phyloP scores from a whole-genome alignment of 768 basidiomycete species.

The Auriscalpium vulgare region DNA sequence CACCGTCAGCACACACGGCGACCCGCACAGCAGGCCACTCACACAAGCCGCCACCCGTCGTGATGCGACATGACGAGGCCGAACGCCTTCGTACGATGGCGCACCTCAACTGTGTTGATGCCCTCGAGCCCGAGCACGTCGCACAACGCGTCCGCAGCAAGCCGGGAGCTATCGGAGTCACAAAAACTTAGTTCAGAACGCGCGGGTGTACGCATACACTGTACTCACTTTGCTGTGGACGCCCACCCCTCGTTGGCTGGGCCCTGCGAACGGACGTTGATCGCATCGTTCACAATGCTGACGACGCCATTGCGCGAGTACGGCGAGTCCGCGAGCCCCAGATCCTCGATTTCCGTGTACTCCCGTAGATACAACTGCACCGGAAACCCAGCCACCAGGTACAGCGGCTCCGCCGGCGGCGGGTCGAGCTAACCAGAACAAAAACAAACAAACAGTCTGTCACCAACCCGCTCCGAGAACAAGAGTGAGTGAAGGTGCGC shows the following conservation, averaged over 20 bases:
- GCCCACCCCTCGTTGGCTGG: background rate
- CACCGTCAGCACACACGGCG: slow-evolving; percentile 12
- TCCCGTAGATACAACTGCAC: slow-evolving; percentile 68
- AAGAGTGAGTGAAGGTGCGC: slow-evolving; percentile 13
- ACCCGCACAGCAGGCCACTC: background rate
- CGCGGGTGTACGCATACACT: background rate
- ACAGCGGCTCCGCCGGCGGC: slow-evolving; percentile 54
- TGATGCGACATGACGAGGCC: slow-evolving; percentile 10
- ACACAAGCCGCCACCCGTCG: slow-evolving; percentile 16
- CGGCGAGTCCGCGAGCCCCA: slow-evolving; percentile 46
- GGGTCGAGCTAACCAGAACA: slow-evolving; percentile 46
- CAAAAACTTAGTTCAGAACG: background rate
- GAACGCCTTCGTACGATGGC: slow-evolving; percentile 13
- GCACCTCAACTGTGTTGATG: slow-evolving; percentile 10
- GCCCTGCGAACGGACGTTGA: background rate
- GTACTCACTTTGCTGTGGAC: background rate
- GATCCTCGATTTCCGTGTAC: slow-evolving; percentile 58
- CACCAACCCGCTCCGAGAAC: too few relatives aligned
- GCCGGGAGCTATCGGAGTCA: slow-evolving; percentile 7
- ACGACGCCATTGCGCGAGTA: slow-evolving; percentile 37
- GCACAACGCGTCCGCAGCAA: slow-evolving; percentile 10
- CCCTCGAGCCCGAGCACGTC: slow-evolving; percentile 5
- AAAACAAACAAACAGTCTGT: background rate
- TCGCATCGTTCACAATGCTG: slow-evolving; percentile 30
- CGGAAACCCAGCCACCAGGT: slow-evolving; percentile 52